A percentile compares a stretch with the other conserved stretches of the same genome.
Evolutionary conservation across 2,329 filamentous ascomycete species (phyloP).

Genomic region (Alternaria angustiovoidea): DNA sequence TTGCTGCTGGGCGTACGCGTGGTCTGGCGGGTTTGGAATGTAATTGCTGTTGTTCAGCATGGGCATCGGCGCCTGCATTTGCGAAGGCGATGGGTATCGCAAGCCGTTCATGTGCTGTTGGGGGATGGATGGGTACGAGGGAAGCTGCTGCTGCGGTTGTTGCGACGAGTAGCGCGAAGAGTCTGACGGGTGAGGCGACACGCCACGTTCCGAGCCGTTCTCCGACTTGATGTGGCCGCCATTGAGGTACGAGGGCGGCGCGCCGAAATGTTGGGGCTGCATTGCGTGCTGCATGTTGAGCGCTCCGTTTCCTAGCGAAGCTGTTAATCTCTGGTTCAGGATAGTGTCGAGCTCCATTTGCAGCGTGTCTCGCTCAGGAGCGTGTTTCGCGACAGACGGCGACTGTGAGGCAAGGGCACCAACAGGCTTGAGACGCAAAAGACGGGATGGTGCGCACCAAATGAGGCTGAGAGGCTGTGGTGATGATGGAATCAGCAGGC

Average conservation of each 20-base stretch:
- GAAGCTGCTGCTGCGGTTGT: conserved; percentile 61
- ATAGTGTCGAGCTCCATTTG: conserved; percentile 53
- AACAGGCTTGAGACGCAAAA: conserved; percentile 26
- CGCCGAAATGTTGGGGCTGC: conserved; percentile 56
- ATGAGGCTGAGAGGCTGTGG: conserved; percentile 24
- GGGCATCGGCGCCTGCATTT: conserved; percentile 61
- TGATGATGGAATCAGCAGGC: conserved; percentile 17
- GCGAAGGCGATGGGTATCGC: conserved; percentile 63
- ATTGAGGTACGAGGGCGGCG: conserved; percentile 58
- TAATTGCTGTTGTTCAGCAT: conserved; percentile 66
- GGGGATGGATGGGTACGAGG: conserved; percentile 58
- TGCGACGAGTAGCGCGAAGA: conserved; percentile 66
- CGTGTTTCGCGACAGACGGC: conserved; percentile 27
- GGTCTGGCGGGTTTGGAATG: conserved; percentile 58
- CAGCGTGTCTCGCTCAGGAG: conserved; percentile 16
- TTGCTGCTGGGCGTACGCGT: conserved; percentile 56
- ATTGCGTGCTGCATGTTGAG: conserved; percentile 53
- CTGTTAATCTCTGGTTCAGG: conserved; percentile 54
- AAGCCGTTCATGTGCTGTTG: conserved; percentile 60
- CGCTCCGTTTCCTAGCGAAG: conserved; percentile 47
- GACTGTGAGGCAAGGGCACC: conserved; percentile 19
- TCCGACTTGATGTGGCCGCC: conserved; percentile 63
- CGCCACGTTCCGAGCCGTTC: conserved; percentile 66
- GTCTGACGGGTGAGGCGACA: conserved; percentile 64
- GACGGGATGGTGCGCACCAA: conserved; percentile 47